These are phyloP conservation scores for Tirmania nivea DNA, from an alignment of 495 filamentous ascomycete species.

Conservation along the genomic window DNA sequence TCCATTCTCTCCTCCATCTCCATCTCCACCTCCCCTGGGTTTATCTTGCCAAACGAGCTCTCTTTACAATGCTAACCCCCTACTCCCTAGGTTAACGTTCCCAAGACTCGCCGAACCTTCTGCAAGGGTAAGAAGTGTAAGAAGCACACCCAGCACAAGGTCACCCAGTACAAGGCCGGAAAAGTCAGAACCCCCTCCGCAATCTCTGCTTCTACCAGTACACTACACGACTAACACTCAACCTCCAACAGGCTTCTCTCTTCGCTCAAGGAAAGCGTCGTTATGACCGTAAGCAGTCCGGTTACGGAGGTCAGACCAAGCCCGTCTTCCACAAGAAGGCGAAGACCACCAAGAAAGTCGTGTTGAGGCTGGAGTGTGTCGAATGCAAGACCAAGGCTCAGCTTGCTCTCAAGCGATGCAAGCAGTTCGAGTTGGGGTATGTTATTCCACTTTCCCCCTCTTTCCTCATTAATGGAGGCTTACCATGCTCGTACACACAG, in stretches of 20 bases:
- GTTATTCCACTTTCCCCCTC: constrained; percentile 19
- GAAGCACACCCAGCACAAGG: constrained; percentile 88
- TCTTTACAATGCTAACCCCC: constrained; percentile 1
- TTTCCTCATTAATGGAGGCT: background rate
- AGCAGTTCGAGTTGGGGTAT: constrained; percentile 99
- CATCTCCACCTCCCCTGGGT: background rate
- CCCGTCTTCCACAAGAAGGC: constrained; percentile 99
- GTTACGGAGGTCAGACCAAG: constrained; percentile 99
- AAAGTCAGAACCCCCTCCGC: constrained; percentile 28
- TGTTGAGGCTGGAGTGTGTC: constrained; percentile 91
- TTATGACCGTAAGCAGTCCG: constrained; percentile 99
- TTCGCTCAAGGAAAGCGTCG: constrained; percentile 98
- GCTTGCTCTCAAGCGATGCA: constrained; percentile 93
- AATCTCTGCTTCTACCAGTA: no score
- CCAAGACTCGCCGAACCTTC: constrained; percentile 78
- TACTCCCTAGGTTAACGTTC: constrained; percentile 52
- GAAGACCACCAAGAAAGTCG: constrained; percentile 99
- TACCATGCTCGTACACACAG: constrained; percentile 27
- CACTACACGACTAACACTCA: background rate
- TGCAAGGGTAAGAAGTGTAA: constrained; percentile 89
- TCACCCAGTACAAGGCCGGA: constrained; percentile 93
- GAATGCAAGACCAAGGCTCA: constrained; percentile 96
- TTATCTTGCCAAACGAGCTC: background rate
- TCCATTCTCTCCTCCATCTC: background rate
- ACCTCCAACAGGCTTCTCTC: constrained; percentile 46